Base-by-base conservation (phyloP, 2,329 filamentous ascomycete species). In the Diplodia corticola region DNA sequence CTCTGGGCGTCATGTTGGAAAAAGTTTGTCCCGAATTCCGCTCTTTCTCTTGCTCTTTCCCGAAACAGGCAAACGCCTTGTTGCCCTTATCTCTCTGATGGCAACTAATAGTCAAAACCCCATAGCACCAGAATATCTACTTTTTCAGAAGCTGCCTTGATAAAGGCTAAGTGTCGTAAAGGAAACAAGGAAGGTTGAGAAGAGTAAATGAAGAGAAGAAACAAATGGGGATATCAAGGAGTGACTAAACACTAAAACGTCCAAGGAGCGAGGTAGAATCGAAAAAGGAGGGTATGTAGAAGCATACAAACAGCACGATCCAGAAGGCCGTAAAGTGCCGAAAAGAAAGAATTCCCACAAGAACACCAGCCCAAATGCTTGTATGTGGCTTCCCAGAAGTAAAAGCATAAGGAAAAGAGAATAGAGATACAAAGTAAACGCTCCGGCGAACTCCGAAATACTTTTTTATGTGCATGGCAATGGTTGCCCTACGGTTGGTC, bases 1-100 rank as follows among this genome's bases (percentile, higher is more conserved):
- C 44, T 61, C 57, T 61, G 57, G 57, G 57, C 57, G n/a, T 61
- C 57, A 61, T 61, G 51, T 54, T 53, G 37, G 57, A 59, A 59
- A 28, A 61, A 35, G 24, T 61, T 30, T 44, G 30, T 49, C 57
- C 57, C 57, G 26, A 61, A 49, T 49, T 49, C 44, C 57, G 28
- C 57, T 61, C 40, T 61, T 48, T 60, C 24, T 59, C 13, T 61
- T 28, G 24, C 49, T 35, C 44, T 61, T 61, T 49, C 57, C 40
- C 48, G 33, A 49, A 61, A 10, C 9, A 37, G 55, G 40, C 48
- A 49, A 49, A 49, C 57, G 40, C 57, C 57, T 49, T 54, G 57
- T 35, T 49, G 57, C 57, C 28, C n/a, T 20, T 26, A 33, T 30
- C 51, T 30, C 51, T 24, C 30, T 46, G n/a, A 7, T 60, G 44